Evolutionary conservation across 306 rosid species (phyloP).

Genomic region (Prosopis cineraria): DNA sequence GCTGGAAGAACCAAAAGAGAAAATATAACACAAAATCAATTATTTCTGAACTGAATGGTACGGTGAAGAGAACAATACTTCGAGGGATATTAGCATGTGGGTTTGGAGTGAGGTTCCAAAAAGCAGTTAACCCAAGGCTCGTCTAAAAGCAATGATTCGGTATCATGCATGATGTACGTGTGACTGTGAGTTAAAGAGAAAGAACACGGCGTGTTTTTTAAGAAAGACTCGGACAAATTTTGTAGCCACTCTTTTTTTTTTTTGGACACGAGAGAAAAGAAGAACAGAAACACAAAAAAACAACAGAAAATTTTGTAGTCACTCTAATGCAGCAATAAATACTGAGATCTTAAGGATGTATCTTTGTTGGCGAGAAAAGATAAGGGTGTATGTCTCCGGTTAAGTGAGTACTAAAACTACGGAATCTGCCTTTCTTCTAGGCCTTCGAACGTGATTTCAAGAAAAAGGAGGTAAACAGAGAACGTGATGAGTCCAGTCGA

Average conservation of each 20-base stretch:
- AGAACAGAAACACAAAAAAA: too few species aligned
- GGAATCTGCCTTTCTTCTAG: conserved; percentile 24
- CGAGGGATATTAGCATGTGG: not conserved
- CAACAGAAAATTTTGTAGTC: not conserved
- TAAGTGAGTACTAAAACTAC: not conserved
- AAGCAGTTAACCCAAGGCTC: not conserved
- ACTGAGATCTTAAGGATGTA: not conserved
- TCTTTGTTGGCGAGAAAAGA: too few species aligned
- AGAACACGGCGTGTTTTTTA: not conserved
- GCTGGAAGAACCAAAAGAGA: not conserved
- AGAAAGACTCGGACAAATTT: not conserved
- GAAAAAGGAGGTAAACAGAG: conserved; percentile 6
- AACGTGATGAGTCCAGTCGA: conserved; percentile 1
- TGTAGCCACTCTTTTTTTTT: too few species aligned
- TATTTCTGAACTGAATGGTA: not conserved
- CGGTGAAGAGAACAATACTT: not conserved
- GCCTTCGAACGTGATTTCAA: conserved; percentile 35
- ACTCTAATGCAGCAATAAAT: not conserved
- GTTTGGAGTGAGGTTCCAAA: not conserved
- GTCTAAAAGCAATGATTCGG: not conserved
- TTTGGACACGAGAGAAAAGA: too few species aligned
- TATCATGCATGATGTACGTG: not conserved
- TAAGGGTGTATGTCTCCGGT: too few species aligned
- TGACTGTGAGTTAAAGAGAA: not conserved
- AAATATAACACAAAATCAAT: not conserved